Evolutionary conservation across 1,284 basidiomycete genomes (phyloP).

Genomic region (Phellopilus nigrolimitatus): DNA sequence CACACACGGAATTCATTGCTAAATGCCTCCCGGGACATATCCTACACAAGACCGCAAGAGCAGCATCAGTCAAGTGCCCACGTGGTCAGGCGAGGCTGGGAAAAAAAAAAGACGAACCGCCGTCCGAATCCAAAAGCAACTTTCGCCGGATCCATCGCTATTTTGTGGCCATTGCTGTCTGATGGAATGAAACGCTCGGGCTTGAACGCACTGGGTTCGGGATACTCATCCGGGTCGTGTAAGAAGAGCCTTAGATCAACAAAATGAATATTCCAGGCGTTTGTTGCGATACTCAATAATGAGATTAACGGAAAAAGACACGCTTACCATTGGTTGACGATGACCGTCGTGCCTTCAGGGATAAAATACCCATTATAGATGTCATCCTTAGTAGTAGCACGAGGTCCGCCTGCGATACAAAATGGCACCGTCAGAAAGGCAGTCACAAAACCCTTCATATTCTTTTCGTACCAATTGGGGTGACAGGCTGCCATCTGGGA

Average conservation of each 20-base stretch:
- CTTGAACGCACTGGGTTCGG: slow-evolving; percentile 20
- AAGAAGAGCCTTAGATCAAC: slow-evolving; percentile 15
- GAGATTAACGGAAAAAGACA: too few species aligned
- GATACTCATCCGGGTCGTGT: slow-evolving; percentile 20
- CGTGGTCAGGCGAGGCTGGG: too few species aligned
- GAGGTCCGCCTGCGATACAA: background rate
- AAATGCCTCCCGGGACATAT: background rate
- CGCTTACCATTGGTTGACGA: slow-evolving; percentile 4
- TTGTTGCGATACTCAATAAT: background rate
- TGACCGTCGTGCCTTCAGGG: slow-evolving; percentile 3
- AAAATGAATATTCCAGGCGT: background rate
- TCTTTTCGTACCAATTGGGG: background rate
- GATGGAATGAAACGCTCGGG: slow-evolving; percentile 22
- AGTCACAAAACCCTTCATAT: background rate
- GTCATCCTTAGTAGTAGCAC: slow-evolving; percentile 4
- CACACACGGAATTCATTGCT: slow-evolving; percentile 6
- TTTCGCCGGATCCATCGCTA: background rate
- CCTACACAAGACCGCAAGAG: background rate
- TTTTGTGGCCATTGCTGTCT: background rate
- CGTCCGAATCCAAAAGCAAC: slow-evolving; percentile 7
- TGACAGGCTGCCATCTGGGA: slow-evolving; percentile 16
- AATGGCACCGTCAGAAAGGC: background rate
- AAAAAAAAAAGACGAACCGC: background rate
- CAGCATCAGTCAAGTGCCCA: too few species aligned
- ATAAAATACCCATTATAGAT: slow-evolving; percentile 12